Percentiles rank a stretch among this genome's conserved stretches.
phyloP scores from a whole-genome alignment of 495 filamentous ascomycete species.

The Entonaema liquescens region DNA sequence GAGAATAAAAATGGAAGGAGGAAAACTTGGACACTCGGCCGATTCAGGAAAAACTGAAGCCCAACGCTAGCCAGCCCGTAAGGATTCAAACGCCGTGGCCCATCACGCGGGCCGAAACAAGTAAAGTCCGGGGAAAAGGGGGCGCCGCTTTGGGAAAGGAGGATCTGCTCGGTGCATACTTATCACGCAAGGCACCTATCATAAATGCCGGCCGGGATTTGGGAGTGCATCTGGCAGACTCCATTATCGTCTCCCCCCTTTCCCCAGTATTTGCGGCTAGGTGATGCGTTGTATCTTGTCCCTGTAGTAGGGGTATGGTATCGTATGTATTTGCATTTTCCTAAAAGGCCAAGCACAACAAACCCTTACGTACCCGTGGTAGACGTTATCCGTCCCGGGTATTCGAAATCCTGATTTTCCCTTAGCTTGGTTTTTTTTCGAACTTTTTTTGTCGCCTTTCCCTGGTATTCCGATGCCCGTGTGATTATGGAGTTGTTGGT shows the following conservation, averaged over 20 bases:
- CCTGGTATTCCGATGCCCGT: neutral
- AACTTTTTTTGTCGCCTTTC: neutral
- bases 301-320: neutral
- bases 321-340: neutral
- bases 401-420: neutral
- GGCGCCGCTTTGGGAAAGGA: conserved; percentile 32
- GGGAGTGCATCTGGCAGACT: conserved; percentile 1
- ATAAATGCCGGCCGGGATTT: conserved; percentile 44
- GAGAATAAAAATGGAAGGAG: no score
- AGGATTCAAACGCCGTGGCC: conserved; percentile 31
- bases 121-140: conserved; percentile 28
- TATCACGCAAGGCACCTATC: conserved; percentile 30
- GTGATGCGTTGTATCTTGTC: conserved; percentile 9
- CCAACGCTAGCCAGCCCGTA: neutral
- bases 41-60: conserved; percentile 6
- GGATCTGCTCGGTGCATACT: conserved; percentile 31
- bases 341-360: neutral
- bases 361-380: neutral
- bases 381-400: neutral
- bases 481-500: conserved; percentile 33
- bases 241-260: conserved; percentile 2
- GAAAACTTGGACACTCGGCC: neutral
- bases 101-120: conserved; percentile 6
- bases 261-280: conserved; percentile 23
- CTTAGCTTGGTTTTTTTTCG: neutral